Conservation (phyloP, 2,329 filamentous ascomycete species). For the Penicillium italicum region DNA sequence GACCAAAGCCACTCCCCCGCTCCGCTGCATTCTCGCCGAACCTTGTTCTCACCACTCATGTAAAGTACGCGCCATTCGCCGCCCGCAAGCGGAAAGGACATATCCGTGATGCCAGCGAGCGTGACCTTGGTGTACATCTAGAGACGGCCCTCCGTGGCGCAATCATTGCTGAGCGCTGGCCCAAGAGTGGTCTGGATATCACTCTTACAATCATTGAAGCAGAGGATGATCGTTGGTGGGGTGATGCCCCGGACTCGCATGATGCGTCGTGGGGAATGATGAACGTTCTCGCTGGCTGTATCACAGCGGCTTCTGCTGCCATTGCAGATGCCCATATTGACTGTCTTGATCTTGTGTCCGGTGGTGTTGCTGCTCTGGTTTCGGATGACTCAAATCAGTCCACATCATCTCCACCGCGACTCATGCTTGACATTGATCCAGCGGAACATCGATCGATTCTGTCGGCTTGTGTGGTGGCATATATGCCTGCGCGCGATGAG, state of each 20-base stretch:
- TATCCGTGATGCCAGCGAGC: constrained; percentile 77
- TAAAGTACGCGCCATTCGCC: constrained; percentile 96
- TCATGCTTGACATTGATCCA: constrained; percentile 75
- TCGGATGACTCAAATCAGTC: constrained; percentile 29
- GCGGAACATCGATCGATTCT: constrained; percentile 73
- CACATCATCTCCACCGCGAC: constrained; percentile 26
- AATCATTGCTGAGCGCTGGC: constrained; percentile 91
- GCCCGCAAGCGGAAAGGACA: constrained; percentile 79
- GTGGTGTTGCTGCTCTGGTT: constrained; percentile 82
- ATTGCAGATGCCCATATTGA: constrained; percentile 94
- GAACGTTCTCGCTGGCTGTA: constrained; percentile 86
- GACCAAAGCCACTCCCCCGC: constrained; percentile 82
- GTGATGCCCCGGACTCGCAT: constrained; percentile 47
- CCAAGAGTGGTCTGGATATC: constrained; percentile 97
- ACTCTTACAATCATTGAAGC: constrained; percentile 90
- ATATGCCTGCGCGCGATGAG: constrained; percentile 81
- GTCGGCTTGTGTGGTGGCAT: constrained; percentile 85
- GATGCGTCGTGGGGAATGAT: constrained; percentile 79
- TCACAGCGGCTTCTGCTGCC: constrained; percentile 89
- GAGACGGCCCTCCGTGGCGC: constrained; percentile 86
- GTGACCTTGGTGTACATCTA: constrained; percentile 84
- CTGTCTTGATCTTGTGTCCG: constrained; percentile 84
- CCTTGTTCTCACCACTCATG: constrained; percentile 83
- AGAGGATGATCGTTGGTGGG: constrained; percentile 74
- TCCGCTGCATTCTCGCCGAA: constrained; percentile 90